phyloP scores from a whole-genome alignment of 2,329 filamentous ascomycete species.

The Xylaria sp. region DNA sequence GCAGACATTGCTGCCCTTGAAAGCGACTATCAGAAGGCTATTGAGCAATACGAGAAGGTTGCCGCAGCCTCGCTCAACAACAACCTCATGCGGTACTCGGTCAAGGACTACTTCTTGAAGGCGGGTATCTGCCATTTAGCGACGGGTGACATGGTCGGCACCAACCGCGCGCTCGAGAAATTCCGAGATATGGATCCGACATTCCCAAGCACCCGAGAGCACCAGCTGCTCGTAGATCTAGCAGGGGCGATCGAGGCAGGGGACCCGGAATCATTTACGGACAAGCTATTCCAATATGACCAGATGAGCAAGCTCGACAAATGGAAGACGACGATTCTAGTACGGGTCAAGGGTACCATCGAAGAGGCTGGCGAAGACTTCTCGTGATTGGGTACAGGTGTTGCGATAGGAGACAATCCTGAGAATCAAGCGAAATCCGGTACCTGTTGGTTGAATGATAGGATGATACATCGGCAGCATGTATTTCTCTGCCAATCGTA shows the following conservation, averaged over 20 bases:
- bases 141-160: slow-evolving; percentile 72
- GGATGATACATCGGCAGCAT: background rate
- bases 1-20: slow-evolving; percentile 84
- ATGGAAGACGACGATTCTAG: slow-evolving; percentile 89
- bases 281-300: slow-evolving; percentile 87
- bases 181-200: slow-evolving; percentile 80
- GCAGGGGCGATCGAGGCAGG: slow-evolving; percentile 73
- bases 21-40: slow-evolving; percentile 81
- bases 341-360: slow-evolving; percentile 83
- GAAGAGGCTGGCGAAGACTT: slow-evolving; percentile 52
- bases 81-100: slow-evolving; percentile 89
- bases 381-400: slow-evolving; percentile 24
- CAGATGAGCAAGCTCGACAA: slow-evolving; percentile 92
- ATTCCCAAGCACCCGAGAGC: slow-evolving; percentile 78
- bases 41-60: slow-evolving; percentile 82
- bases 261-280: slow-evolving; percentile 81
- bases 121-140: slow-evolving; percentile 88
- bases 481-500: too few species aligned
- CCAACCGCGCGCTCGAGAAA: slow-evolving; percentile 76
- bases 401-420: slow-evolving; percentile 9
- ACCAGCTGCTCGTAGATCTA: slow-evolving; percentile 79
- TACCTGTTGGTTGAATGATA: slow-evolving; percentile 5
- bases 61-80: slow-evolving; percentile 78
- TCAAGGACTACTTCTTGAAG: slow-evolving; percentile 96
- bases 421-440: slow-evolving; percentile 6